Evolutionary conservation across 805 yeast genomes (phyloP).

Genomic region (Suhomyces tanzawaensis): DNA sequence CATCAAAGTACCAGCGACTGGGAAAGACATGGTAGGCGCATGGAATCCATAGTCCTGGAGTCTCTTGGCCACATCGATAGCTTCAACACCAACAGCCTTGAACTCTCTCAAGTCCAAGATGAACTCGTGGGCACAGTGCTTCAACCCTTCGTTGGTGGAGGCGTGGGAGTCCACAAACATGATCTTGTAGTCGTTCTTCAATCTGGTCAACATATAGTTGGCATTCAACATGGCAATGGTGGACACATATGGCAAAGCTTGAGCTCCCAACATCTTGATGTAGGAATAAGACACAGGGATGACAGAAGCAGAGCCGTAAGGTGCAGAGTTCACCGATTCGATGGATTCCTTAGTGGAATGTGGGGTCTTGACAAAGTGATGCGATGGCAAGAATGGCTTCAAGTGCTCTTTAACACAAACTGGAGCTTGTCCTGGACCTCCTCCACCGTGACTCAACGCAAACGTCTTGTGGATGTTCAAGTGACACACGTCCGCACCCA

Average conservation of each 20-base stretch:
- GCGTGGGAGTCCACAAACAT: slow-evolving; percentile 60
- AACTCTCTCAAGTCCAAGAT: slow-evolving; percentile 86
- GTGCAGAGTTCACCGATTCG: slow-evolving; percentile 84
- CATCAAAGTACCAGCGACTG: slow-evolving; percentile 96
- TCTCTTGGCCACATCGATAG: slow-evolving; percentile 95
- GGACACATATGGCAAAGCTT: slow-evolving; percentile 81
- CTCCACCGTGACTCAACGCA: slow-evolving; percentile 98
- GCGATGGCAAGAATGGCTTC: slow-evolving; percentile 78
- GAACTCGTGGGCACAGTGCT: slow-evolving; percentile 95
- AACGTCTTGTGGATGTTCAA: slow-evolving; percentile 95
- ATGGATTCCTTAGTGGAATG: slow-evolving; percentile 51
- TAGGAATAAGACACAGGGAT: slow-evolving; percentile 93
- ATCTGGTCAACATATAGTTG: slow-evolving; percentile 85
- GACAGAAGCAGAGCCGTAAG: slow-evolving; percentile 93
- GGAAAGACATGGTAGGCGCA: slow-evolving; percentile 99
- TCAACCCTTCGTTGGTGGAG: slow-evolving; percentile 45
- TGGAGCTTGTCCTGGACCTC: slow-evolving; percentile 99
- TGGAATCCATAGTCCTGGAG: slow-evolving; percentile 98
- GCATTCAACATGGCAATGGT: slow-evolving; percentile 91
- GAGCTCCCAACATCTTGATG: slow-evolving; percentile 89
- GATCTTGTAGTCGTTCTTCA: slow-evolving; percentile 68
- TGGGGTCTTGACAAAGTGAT: slow-evolving; percentile 58
- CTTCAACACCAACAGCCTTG: slow-evolving; percentile 80
- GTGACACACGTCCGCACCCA: slow-evolving; percentile 98
- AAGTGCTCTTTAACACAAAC: slow-evolving; percentile 87